Evolutionary conservation across 2,329 filamentous ascomycete genomes (phyloP), one percentile per base, ranked within the genome.

Genomic region (Fusarium dimerum): DNA sequence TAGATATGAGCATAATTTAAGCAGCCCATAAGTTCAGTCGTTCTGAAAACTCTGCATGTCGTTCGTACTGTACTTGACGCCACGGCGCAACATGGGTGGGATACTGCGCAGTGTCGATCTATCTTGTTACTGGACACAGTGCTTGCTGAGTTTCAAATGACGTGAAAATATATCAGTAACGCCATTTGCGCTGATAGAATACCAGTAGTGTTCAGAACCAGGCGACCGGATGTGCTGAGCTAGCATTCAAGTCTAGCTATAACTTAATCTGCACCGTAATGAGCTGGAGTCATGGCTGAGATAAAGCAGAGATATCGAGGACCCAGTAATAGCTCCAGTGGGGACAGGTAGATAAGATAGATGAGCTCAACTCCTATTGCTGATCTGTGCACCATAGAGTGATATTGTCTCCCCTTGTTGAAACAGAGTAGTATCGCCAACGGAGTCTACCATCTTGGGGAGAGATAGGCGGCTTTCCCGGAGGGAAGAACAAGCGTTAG

Each of bases 401-500:
- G 20, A 26, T 26, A 26, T 26, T 26, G 7, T 7, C 20, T 26
- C 20, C 20, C 32, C 32, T 36, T 36, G 32, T 36, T 36, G 20
- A 36, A 36, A 36, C 11, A 15, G 32, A 36, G 20, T 26, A 26
- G 20, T 26, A 26, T 26, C 20, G 20, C 20, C 20, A 26, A 36
- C 32, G 32, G 10, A 36, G 32, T 36, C 32, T 15, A 36, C 32
- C 32, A 10, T 36, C 13, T 15, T 36, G 32, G 13, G 32, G 10
- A 36, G 32, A 36, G 50, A 62, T 62, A 62, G 56, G 59, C 56
- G 56, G 51, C 56, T 60, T 47, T 48, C 42, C 44, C 54, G 54
- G 48, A 38, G 55, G 50, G 53, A 56, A 41, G 52, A 30, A 36
- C 34, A 18, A 26, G 36, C 39, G 16, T 40, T 43, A 39, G 44